Evolutionary conservation across 495 filamentous ascomycete genomes (phyloP).

Genomic region (Talaromyces liani): DNA sequence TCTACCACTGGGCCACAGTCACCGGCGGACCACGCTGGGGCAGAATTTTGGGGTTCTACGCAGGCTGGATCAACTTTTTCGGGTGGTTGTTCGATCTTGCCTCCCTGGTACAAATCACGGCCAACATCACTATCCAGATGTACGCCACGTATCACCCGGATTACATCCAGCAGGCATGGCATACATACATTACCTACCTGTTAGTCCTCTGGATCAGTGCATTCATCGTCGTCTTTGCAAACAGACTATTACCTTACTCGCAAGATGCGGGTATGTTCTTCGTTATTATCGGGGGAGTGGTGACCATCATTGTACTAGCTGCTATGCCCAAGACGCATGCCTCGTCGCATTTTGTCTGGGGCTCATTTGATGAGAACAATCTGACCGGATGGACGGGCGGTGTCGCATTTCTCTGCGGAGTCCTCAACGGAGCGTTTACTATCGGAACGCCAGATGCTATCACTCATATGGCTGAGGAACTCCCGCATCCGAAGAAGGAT

Average conservation of each 20-base stretch:
- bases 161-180: constrained; percentile 54
- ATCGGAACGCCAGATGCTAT: constrained; percentile 67
- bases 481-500: constrained; percentile 53
- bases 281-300: constrained; percentile 52
- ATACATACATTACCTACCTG: constrained; percentile 65
- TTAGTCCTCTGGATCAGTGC: constrained; percentile 57
- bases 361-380: constrained; percentile 48
- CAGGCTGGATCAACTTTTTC: constrained; percentile 67
- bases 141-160: constrained; percentile 57
- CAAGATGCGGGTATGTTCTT: constrained; percentile 57
- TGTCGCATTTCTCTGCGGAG: constrained; percentile 63
- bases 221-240: constrained; percentile 56
- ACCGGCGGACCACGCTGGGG: constrained; percentile 57
- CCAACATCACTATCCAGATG: constrained; percentile 60
- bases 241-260: constrained; percentile 55
- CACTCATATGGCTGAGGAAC: constrained; percentile 69
- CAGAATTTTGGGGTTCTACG: constrained; percentile 57
- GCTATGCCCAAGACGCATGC: constrained; percentile 63
- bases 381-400: constrained; percentile 59
- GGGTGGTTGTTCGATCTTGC: constrained; percentile 64
- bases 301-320: constrained; percentile 61
- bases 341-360: constrained; percentile 52
- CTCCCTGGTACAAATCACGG: constrained; percentile 55
- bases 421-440: constrained; percentile 71
- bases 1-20: constrained; percentile 75